phyloP scores from a whole-genome alignment of 1,284 basidiomycete genomes.

The Ceratorhiza oryzae-sativae region DNA sequence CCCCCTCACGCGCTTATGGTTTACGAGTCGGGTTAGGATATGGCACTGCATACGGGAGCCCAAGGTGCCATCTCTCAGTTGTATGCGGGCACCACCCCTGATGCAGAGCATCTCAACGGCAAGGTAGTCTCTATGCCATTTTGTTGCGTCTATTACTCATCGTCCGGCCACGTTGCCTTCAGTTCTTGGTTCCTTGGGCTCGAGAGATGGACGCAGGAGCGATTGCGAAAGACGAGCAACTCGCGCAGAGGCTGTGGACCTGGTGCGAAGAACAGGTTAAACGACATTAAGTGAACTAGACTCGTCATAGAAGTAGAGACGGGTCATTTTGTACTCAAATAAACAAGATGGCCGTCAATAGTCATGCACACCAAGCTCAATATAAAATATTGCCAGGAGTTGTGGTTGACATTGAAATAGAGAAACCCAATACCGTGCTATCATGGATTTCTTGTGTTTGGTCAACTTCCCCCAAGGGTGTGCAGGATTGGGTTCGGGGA shows the following conservation, averaged over 20 bases:
- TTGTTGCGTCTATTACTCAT: neutral
- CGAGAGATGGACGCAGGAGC: slow-evolving; percentile 49
- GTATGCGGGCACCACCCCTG: slow-evolving; percentile 58
- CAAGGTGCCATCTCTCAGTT: slow-evolving; percentile 56
- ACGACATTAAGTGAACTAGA: too few relatives aligned
- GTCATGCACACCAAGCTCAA: too few relatives aligned
- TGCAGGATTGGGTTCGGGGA: too few relatives aligned
- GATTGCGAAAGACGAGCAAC: slow-evolving; percentile 44
- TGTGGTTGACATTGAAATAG: too few relatives aligned
- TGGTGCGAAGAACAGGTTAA: slow-evolving; percentile 54
- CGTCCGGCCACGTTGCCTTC: slow-evolving; percentile 39
- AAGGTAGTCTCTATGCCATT: slow-evolving; percentile 46
- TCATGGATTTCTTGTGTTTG: too few relatives aligned
- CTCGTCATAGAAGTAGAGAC: too few relatives aligned
- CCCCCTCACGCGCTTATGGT: neutral
- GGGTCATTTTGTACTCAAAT: too few relatives aligned
- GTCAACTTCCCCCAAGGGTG: too few relatives aligned
- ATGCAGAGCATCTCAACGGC: slow-evolving; percentile 53
- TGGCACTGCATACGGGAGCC: slow-evolving; percentile 46
- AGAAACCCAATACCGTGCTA: too few relatives aligned
- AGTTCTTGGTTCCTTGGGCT: slow-evolving; percentile 60
- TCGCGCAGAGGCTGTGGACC: slow-evolving; percentile 52
- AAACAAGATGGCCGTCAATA: too few relatives aligned
- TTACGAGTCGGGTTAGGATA: neutral
- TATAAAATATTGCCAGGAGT: too few relatives aligned